Evolutionary conservation across 78 protist species (phyloP).

Genomic region (Polysphondylium violaceum): DNA sequence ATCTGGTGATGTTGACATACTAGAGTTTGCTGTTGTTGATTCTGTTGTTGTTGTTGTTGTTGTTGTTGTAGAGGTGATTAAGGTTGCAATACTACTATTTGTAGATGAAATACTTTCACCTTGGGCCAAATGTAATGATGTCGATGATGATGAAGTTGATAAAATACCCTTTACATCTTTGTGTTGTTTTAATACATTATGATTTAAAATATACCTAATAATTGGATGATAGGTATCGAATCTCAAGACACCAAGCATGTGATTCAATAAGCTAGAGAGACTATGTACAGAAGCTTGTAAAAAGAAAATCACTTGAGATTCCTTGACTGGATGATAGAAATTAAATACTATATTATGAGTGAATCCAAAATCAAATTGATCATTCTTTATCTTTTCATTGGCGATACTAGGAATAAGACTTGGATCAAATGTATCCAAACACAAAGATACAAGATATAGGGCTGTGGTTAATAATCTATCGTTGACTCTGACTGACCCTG

Average conservation of each 20-base stretch:
- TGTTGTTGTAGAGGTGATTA: not conserved
- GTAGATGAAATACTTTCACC: not conserved
- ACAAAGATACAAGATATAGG: not conserved
- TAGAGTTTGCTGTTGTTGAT: not conserved
- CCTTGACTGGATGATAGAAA: no score
- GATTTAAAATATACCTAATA: not conserved
- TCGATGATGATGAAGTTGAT: not conserved
- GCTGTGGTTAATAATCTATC: conserved; percentile 18
- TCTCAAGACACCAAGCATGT: no score
- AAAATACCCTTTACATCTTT: not conserved
- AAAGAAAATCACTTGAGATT: no score
- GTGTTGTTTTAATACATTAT: not conserved
- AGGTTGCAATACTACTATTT: not conserved
- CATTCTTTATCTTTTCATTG: not conserved
- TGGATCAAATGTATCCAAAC: not conserved
- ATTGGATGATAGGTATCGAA: not conserved
- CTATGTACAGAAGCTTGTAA: no score
- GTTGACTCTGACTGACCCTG: not conserved
- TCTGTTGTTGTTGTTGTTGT: not conserved
- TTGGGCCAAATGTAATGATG: not conserved
- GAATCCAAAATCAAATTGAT: not conserved
- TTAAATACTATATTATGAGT: not conserved
- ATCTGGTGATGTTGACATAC: no score
- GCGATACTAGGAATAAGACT: not conserved
- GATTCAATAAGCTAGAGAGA: no score